These are phyloP conservation scores for Silene coronaria DNA, from an alignment of 179 eudicot genomes.

Conservation along the genomic window DNA sequence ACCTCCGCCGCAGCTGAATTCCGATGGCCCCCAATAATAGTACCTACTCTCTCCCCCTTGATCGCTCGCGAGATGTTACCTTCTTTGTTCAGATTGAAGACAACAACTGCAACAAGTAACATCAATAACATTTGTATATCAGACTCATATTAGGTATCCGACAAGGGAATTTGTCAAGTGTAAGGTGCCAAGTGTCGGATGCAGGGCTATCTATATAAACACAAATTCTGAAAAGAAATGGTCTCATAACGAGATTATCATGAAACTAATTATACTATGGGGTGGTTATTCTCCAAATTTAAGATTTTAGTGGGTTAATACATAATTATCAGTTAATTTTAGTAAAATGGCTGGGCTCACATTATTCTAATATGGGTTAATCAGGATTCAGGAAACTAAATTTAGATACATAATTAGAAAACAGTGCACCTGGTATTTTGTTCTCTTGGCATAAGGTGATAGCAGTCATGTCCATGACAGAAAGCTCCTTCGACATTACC, in stretches of 20 bases:
- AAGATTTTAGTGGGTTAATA: too few species aligned
- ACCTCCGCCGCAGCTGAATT: conserved; percentile 29
- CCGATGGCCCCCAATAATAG: conserved; percentile 65
- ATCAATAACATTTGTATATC: neutral
- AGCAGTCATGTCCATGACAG: conserved; percentile 98
- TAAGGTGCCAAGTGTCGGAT: too few species aligned
- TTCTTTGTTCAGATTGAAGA: conserved; percentile 73
- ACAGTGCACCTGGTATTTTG: conserved; percentile 74
- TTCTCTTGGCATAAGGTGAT: conserved; percentile 96
- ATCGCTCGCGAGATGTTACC: conserved; percentile 89
- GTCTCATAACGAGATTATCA: too few species aligned
- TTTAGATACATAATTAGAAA: neutral
- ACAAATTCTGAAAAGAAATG: too few species aligned
- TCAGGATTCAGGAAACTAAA: too few species aligned
- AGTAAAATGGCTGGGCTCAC: too few species aligned
- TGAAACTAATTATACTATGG: neutral
- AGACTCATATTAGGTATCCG: neutral
- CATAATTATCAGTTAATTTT: too few species aligned
- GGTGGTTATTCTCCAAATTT: too few species aligned
- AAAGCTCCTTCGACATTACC: conserved; percentile 74
- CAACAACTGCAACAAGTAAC: conserved; percentile 51
- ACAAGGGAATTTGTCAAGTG: neutral
- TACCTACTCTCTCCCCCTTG: conserved; percentile 82
- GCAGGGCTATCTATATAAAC: too few species aligned
- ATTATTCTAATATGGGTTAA: too few species aligned